Conservation (phyloP, 225 moss, liverwort and hornwort genomes). For the Sphagnum tenellum region DNA sequence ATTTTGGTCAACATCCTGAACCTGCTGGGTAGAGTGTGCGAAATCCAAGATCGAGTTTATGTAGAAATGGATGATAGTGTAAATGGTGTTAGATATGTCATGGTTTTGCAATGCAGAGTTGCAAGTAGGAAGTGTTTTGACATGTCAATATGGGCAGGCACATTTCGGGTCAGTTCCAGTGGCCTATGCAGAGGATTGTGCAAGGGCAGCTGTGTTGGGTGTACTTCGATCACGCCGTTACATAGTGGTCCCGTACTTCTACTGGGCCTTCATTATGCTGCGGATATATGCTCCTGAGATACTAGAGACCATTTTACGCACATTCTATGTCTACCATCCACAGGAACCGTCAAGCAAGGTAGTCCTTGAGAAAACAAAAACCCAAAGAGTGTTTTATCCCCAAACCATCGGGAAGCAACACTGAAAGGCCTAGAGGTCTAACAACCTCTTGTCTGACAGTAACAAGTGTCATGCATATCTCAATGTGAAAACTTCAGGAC, state of each 20-base stretch:
- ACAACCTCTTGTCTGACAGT: no score
- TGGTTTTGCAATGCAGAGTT: no score
- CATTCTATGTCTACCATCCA: conserved; percentile 10
- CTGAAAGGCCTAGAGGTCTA: no score
- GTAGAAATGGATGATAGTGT: no score
- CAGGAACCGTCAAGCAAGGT: conserved; percentile 15
- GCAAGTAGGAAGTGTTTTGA: no score
- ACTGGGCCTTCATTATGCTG: conserved; percentile 21
- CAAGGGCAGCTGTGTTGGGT: conserved; percentile 21
- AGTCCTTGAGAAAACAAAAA: conserved; percentile 6
- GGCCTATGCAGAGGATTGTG: conserved; percentile 11
- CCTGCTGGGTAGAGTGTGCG: no score
- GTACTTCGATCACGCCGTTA: conserved; percentile 18
- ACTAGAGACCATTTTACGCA: conserved; percentile 12
- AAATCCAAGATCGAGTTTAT: no score
- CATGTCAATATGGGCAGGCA: conserved; percentile 4
- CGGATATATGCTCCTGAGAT: conserved; percentile 30
- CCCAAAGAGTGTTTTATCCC: conserved; percentile 21
- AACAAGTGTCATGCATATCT: no score
- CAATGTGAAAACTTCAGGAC: no score
- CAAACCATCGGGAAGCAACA: conserved; percentile 10
- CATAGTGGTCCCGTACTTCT: conserved; percentile 25
- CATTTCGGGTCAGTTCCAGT: conserved; percentile 25
- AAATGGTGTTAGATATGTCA: no score
- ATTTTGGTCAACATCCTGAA: no score